These are phyloP conservation scores for Eruca vesicaria DNA, from an alignment of 441 rosid genomes.

Conservation along the genomic window DNA sequence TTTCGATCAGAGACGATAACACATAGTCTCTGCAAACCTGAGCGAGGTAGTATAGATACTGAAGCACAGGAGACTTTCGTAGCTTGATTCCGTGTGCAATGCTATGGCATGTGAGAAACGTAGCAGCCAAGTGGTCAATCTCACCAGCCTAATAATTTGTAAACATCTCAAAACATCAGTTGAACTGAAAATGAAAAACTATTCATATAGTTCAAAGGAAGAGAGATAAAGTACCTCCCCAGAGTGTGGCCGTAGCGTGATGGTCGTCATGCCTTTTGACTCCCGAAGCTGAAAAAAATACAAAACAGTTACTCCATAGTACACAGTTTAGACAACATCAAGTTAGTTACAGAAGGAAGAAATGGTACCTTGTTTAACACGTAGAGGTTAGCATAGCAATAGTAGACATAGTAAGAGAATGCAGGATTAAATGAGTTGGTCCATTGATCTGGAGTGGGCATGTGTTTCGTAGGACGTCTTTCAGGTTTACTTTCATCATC, in stretches of 20 bases:
- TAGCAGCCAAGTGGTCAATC: constrained; percentile 97
- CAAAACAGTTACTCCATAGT: background rate
- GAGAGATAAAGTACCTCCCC: constrained; percentile 67
- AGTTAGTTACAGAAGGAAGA: background rate
- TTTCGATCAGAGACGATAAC: background rate
- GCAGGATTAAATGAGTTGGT: constrained; percentile 97
- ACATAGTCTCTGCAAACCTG: constrained; percentile 52
- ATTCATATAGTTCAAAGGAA: background rate
- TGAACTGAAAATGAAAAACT: background rate
- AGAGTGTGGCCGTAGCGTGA: constrained; percentile 91
- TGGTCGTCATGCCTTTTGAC: constrained; percentile 96
- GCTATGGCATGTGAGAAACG: constrained; percentile 89
- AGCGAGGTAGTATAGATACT: constrained; percentile 91
- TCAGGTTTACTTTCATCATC: constrained; percentile 99
- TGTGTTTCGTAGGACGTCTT: constrained; percentile 99
- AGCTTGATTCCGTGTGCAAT: constrained; percentile 98
- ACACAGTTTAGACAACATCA: constrained; percentile 9
- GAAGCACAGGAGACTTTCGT: constrained; percentile 98
- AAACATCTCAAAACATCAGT: too few relatives aligned
- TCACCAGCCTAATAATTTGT: constrained; percentile 68
- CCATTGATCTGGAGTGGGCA: constrained; percentile 99
- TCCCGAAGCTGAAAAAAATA: constrained; percentile 76
- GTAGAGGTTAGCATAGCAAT: constrained; percentile 94
- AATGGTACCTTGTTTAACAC: constrained; percentile 78
- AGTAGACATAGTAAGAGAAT: constrained; percentile 90